Percentiles rank a stretch among this genome's conserved stretches.
These are phyloP conservation scores for Celoporthe dispersa DNA, from an alignment of 2,329 filamentous ascomycete species.

Conservation along the genomic window DNA sequence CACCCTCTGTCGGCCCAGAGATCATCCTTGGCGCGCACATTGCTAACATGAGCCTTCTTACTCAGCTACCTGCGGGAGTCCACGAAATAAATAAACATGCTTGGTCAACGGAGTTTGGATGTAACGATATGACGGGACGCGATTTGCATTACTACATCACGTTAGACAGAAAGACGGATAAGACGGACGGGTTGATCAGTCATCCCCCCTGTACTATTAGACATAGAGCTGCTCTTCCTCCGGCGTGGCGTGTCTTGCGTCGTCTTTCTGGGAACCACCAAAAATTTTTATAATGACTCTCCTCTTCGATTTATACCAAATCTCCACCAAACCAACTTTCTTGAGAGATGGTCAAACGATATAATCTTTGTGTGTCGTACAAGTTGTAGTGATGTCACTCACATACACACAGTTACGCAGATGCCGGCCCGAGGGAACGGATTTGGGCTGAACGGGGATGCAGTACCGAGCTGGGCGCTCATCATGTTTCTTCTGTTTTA, in stretches of 20 bases:
- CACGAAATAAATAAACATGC: slow-evolving; percentile 63
- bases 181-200: slow-evolving; percentile 19
- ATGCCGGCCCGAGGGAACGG: not conserved
- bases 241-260: slow-evolving; percentile 29
- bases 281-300: slow-evolving; percentile 26
- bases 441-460: not conserved
- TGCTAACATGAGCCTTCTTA: slow-evolving; percentile 15
- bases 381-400: not conserved
- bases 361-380: not conserved
- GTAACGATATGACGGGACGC: slow-evolving; percentile 29
- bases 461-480: no score
- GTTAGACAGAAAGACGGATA: slow-evolving; percentile 31
- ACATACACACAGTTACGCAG: no score
- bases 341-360: not conserved
- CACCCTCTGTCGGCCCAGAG: not conserved
- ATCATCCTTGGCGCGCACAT: not conserved
- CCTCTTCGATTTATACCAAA: slow-evolving; percentile 30
- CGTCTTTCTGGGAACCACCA: slow-evolving; percentile 19
- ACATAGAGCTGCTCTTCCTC: slow-evolving; percentile 29
- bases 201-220: slow-evolving; percentile 31
- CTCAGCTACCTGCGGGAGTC: slow-evolving; percentile 69
- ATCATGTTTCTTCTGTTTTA: no score
- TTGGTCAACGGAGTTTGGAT: slow-evolving; percentile 22
- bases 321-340: not conserved
- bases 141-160: slow-evolving; percentile 34